Percentiles rank a stretch among this genome's conserved stretches.
These are phyloP conservation scores for Cladosporium velox DNA, from an alignment of 2,329 filamentous ascomycete genomes.

Conservation along the genomic window DNA sequence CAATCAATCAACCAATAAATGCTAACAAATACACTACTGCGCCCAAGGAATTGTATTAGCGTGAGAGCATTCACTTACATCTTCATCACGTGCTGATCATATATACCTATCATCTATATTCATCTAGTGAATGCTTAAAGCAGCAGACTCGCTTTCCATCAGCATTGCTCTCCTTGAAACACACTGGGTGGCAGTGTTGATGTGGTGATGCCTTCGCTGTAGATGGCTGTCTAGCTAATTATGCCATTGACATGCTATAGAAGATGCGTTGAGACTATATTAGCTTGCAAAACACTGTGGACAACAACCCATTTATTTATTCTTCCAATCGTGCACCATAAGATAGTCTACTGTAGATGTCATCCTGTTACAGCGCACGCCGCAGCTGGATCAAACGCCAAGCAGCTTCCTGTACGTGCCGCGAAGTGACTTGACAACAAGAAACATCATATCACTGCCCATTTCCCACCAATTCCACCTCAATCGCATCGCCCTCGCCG, in stretches of 20 bases:
- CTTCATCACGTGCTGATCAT: neutral
- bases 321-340: neutral
- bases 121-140: neutral
- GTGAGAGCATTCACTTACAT: neutral
- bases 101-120: neutral
- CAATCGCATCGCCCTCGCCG: constrained; percentile 1
- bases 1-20: neutral
- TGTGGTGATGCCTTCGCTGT: neutral
- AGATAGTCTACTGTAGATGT: neutral
- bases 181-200: neutral
- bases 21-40: constrained; percentile 2
- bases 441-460: constrained; percentile 4
- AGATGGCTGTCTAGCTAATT: neutral
- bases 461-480: neutral
- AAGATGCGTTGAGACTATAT: neutral
- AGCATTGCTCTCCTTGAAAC: constrained; percentile 1
- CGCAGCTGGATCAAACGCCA: constrained; percentile 12
- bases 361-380: neutral
- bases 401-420: constrained; percentile 7
- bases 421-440: constrained; percentile 6
- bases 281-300: neutral
- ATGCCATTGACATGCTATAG: neutral
- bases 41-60: neutral
- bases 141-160: neutral
- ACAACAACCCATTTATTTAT: neutral